Evolutionary conservation across 768 basidiomycete genomes (phyloP).

Genomic region (Termitomyces sp.): DNA sequence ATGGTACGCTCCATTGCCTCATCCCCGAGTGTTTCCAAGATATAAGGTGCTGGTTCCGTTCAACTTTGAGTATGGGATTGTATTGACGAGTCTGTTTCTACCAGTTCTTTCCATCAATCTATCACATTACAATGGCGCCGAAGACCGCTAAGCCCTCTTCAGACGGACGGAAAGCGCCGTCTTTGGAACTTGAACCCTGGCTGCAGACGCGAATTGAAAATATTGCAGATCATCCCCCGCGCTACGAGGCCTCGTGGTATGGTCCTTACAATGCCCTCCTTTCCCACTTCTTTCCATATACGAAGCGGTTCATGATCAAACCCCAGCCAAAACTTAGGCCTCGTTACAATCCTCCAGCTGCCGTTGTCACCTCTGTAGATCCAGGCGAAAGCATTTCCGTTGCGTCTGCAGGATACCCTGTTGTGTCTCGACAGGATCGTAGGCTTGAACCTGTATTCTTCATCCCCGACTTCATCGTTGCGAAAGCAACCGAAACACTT

Average conservation of each 20-base stretch:
- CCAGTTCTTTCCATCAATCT: background rate
- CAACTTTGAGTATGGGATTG: background rate
- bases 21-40: background rate
- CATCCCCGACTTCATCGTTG: too few species aligned
- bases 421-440: too few species aligned
- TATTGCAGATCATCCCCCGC: background rate
- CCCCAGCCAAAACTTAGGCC: conserved; percentile 7
- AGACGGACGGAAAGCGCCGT: background rate
- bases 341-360: background rate
- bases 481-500: too few species aligned
- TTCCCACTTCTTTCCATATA: background rate
- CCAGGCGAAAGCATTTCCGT: too few species aligned
- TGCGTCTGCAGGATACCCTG: too few species aligned
- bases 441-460: too few species aligned
- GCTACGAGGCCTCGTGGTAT: background rate
- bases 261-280: background rate
- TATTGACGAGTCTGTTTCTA: background rate
- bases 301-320: background rate
- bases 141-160: background rate
- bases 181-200: background rate
- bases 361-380: too few species aligned
- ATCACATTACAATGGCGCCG: background rate
- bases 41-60: background rate
- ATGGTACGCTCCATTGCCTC: too few species aligned
- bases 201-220: background rate